Evolutionary conservation across 768 basidiomycete species (phyloP).

Genomic region (Hypholoma fasciculare): DNA sequence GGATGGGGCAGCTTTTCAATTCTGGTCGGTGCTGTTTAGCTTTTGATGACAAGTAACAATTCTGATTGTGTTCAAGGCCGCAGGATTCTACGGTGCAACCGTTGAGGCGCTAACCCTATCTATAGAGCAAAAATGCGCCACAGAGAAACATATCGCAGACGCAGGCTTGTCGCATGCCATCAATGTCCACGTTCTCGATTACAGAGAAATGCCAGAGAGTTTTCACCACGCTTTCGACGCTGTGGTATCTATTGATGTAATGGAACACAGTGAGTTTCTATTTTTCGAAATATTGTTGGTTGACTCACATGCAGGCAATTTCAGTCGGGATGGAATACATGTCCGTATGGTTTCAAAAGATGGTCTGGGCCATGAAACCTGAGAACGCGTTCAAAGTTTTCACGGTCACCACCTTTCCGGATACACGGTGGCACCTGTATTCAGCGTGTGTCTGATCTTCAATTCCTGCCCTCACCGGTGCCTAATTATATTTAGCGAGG

Average conservation of each 20-base stretch:
- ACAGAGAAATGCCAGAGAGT: conserved; percentile 8
- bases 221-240: conserved; percentile 14
- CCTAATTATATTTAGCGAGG: conserved; percentile 1
- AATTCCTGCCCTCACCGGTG: background rate
- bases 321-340: conserved; percentile 13
- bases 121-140: conserved; percentile 6
- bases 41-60: background rate
- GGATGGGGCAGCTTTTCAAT: conserved; percentile 15
- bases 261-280: conserved; percentile 10
- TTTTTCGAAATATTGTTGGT: background rate
- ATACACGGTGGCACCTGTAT: conserved; percentile 8
- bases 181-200: conserved; percentile 14
- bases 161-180: conserved; percentile 11
- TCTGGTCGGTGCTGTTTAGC: background rate
- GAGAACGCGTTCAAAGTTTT: conserved; percentile 12
- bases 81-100: conserved; percentile 11
- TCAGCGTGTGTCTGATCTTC: conserved; percentile 1
- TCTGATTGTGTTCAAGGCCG: background rate
- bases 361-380: conserved; percentile 15
- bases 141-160: conserved; percentile 8
- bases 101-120: conserved; percentile 12
- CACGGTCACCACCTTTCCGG: conserved; percentile 12
- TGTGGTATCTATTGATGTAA: conserved; percentile 11
- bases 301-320: background rate
- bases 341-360: conserved; percentile 11